A percentile compares a stretch with the other conserved stretches of the same genome.
Conservation (phyloP, 2,329 filamentous ascomycete genomes). For the Colletotrichum falcatum region DNA sequence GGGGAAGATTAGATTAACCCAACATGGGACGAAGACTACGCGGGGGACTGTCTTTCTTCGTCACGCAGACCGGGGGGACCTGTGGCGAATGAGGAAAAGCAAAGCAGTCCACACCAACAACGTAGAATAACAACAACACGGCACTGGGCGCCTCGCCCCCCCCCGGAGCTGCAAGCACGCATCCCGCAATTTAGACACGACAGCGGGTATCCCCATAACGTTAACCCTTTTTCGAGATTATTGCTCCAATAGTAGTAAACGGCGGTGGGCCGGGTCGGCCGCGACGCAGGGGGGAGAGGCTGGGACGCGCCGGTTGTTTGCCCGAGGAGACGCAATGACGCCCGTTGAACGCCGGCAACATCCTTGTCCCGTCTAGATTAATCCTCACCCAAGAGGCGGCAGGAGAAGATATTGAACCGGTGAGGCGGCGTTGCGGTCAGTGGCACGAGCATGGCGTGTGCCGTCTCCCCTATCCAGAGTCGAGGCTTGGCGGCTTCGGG, state of each 20-base stretch:
- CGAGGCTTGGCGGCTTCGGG: conserved; percentile 26
- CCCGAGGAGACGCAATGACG: neutral
- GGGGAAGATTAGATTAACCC: conserved; percentile 28
- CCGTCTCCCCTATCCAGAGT: conserved; percentile 28
- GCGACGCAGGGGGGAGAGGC: neutral
- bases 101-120: neutral
- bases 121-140: neutral
- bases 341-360: neutral
- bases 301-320: conserved; percentile 3
- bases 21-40: conserved; percentile 20
- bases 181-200: conserved; percentile 41
- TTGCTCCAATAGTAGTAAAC: conserved; percentile 36
- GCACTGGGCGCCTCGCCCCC: conserved; percentile 7
- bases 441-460: conserved; percentile 18
- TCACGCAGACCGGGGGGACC: neutral
- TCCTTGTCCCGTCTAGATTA: conserved; percentile 24
- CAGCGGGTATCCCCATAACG: conserved; percentile 31
- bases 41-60: neutral
- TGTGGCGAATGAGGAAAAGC: conserved; percentile 1
- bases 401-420: conserved; percentile 7
- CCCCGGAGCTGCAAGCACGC: conserved; percentile 31
- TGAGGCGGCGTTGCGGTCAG: conserved; percentile 28
- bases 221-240: conserved; percentile 35
- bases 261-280: neutral
- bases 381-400: conserved; percentile 2